These are phyloP conservation scores for Senna siamea DNA, from an alignment of 306 rosid genomes.

Conservation along the genomic window DNA sequence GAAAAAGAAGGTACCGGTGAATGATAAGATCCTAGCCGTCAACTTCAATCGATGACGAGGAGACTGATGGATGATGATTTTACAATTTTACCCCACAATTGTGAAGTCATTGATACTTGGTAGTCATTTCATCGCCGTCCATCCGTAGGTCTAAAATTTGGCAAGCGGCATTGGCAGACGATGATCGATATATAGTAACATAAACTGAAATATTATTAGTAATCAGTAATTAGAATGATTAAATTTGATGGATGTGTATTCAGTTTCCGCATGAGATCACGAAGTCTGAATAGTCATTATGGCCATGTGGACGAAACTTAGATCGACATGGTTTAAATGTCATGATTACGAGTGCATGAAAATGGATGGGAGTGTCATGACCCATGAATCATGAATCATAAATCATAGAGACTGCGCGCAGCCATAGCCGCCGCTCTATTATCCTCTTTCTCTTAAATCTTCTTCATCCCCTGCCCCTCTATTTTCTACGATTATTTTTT, in stretches of 20 bases:
- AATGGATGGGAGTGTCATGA: too few species aligned
- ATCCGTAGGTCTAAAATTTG: too few species aligned
- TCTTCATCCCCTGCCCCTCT: too few species aligned
- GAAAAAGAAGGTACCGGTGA: background rate
- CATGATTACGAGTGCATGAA: conserved; percentile 57
- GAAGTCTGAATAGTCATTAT: conserved; percentile 25
- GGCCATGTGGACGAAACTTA: background rate
- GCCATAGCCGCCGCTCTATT: conserved; percentile 74
- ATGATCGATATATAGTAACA: too few species aligned
- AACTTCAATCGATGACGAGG: background rate
- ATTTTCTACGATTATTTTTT: too few species aligned
- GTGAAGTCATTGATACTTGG: background rate
- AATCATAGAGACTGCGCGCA: conserved; percentile 61
- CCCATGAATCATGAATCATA: too few species aligned
- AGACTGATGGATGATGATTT: background rate
- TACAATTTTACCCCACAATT: background rate
- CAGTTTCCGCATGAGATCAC: conserved; percentile 30
- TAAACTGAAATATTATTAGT: too few species aligned
- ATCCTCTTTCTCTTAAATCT: too few species aligned
- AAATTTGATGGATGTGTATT: background rate
- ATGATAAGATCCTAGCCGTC: conserved; percentile 37
- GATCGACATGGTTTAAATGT: conserved; percentile 22
- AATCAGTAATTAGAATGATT: too few species aligned
- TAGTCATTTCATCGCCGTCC: background rate
- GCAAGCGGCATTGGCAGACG: too few species aligned